phyloP scores from a whole-genome alignment of 2,329 filamentous ascomycete species.

The Diaporthe batatas region DNA sequence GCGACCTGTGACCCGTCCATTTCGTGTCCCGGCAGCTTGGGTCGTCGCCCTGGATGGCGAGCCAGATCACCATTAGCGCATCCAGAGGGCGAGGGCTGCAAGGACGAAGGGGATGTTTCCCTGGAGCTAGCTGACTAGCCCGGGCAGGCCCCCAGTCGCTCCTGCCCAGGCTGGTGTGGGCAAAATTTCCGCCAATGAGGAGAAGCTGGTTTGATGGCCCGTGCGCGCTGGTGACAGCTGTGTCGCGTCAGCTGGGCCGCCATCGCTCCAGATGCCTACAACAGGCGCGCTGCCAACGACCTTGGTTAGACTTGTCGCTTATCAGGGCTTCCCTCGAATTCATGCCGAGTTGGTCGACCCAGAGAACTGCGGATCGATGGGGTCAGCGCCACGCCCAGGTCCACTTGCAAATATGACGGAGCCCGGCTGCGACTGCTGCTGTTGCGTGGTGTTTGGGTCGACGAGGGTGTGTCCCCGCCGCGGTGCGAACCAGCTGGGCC shows the following conservation, averaged over 20 bases:
- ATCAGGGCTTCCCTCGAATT: neutral
- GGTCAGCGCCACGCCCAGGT: neutral
- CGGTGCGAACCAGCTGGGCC: neutral
- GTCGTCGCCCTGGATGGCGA: neutral
- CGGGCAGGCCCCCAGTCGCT: no score
- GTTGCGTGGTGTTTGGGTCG: neutral
- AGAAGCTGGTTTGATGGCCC: neutral
- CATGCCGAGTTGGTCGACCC: neutral
- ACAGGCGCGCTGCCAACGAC: neutral
- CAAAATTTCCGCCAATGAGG: slow-evolving; percentile 32
- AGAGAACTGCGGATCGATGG: neutral
- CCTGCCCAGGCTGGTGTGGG: neutral
- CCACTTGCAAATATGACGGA: neutral
- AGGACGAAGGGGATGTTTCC: neutral
- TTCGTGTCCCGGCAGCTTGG: slow-evolving; percentile 22
- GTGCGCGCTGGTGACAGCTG: neutral
- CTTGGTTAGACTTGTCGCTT: neutral
- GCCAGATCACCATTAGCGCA: slow-evolving; percentile 5
- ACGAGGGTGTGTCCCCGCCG: neutral
- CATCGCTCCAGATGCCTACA: neutral
- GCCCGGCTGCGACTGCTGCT: neutral
- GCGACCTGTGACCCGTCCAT: slow-evolving; percentile 1
- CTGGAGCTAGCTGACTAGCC: neutral
- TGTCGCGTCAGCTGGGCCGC: no score
- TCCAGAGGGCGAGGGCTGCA: neutral